Conservation (phyloP, 345 rosid species). For the Eucalyptus erythrocorys region DNA sequence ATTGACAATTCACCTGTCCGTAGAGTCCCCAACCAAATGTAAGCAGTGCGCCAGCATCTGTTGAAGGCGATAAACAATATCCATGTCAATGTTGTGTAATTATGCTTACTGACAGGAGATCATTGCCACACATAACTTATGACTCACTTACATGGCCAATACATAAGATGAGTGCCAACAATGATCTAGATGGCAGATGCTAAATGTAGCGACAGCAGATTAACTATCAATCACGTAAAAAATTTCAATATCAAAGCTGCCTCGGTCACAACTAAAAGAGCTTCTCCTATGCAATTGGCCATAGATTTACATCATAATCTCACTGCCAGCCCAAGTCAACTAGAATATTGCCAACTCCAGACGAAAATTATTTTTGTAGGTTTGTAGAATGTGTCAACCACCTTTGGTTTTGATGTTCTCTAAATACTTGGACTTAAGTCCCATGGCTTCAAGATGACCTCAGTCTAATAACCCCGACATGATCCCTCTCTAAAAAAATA, state of each 20-base stretch:
- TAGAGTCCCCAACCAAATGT: constrained; percentile 99
- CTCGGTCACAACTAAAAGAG: neutral
- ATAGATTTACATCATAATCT: neutral
- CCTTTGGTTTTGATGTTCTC: neutral
- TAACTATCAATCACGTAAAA: neutral
- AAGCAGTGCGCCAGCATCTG: constrained; percentile 95
- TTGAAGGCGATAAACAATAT: constrained; percentile 2
- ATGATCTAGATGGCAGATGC: neutral
- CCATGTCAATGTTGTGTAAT: neutral
- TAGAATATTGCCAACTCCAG: neutral
- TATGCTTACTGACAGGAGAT: neutral
- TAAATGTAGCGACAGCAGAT: neutral
- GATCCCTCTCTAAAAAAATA: neutral
- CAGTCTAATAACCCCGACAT: neutral
- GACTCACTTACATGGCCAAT: neutral
- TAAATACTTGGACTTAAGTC: neutral
- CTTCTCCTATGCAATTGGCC: neutral
- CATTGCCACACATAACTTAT: neutral
- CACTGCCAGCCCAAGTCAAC: neutral
- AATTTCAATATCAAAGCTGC: neutral
- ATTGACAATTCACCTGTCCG: constrained; percentile 65
- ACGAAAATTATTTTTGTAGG: neutral
- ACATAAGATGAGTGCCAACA: neutral
- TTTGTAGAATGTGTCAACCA: neutral
- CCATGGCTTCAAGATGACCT: neutral